These are phyloP conservation scores for Hypoxylon sp. DNA, from an alignment of 2,329 filamentous ascomycete species.

Conservation along the genomic window DNA sequence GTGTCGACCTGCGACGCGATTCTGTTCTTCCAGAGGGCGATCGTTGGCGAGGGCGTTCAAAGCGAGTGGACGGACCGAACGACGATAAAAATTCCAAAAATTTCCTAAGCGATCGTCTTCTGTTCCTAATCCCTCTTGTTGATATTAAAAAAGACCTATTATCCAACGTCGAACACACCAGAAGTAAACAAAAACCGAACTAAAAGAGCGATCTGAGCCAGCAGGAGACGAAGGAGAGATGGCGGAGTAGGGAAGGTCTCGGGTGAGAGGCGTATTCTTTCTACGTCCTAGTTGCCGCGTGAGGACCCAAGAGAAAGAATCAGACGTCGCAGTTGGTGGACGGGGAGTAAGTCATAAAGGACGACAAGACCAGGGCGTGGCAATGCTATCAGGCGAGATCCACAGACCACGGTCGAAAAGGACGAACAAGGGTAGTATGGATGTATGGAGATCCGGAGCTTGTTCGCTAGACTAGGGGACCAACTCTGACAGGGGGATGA, in stretches of 20 bases:
- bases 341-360: constrained; percentile 58
- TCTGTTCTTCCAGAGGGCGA: constrained; percentile 39
- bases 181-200: constrained; percentile 54
- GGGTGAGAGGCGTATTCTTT: constrained; percentile 57
- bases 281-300: constrained; percentile 61
- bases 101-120: constrained; percentile 26
- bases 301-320: constrained; percentile 53
- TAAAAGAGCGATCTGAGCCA: constrained; percentile 71
- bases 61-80: constrained; percentile 36
- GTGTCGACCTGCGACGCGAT: constrained; percentile 69
- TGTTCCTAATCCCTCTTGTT: constrained; percentile 33
- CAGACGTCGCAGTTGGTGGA: constrained; percentile 50
- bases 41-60: constrained; percentile 36
- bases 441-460: constrained; percentile 47
- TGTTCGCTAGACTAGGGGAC: constrained; percentile 28
- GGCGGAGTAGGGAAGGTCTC: constrained; percentile 54
- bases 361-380: constrained; percentile 40
- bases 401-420: constrained; percentile 24
- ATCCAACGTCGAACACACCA: constrained; percentile 43
- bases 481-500: constrained; percentile 38
- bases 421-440: constrained; percentile 44
- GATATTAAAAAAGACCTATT: constrained; percentile 48
- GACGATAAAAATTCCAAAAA: constrained; percentile 28
- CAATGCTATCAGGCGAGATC: constrained; percentile 39
- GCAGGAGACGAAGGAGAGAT: constrained; percentile 65